Conservation (phyloP, 2,329 filamentous ascomycete species). For the Phialocephala sp. region DNA sequence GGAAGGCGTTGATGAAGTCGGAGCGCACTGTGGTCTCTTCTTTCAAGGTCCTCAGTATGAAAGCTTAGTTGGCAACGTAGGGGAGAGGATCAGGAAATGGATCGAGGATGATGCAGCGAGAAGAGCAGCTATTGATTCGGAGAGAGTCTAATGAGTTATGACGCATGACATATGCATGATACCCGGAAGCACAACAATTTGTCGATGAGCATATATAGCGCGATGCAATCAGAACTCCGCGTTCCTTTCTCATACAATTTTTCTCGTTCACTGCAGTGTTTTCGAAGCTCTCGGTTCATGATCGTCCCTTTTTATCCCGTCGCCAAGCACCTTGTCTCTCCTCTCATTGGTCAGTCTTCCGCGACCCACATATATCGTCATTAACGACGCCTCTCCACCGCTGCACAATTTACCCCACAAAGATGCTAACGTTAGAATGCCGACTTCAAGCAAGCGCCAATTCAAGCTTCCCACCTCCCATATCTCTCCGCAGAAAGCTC, state of each 20-base stretch:
- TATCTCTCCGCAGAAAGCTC: neutral
- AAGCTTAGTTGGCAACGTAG: constrained; percentile 76
- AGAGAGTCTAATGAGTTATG: constrained; percentile 3
- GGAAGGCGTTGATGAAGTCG: constrained; percentile 83
- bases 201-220: neutral
- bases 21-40: constrained; percentile 84
- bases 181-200: neutral
- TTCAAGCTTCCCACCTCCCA: neutral
- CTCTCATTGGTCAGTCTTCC: neutral
- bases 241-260: neutral
- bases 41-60: constrained; percentile 76
- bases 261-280: neutral
- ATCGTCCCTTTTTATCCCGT: neutral
- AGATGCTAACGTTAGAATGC: neutral
- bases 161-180: constrained; percentile 4
- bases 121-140: constrained; percentile 32
- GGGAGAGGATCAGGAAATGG: constrained; percentile 70
- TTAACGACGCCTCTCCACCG: neutral
- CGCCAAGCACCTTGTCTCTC: neutral
- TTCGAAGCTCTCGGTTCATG: neutral
- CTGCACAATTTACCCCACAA: neutral
- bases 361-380: neutral
- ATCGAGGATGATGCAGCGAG: constrained; percentile 62
- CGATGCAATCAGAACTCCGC: neutral
- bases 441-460: neutral